Percentiles rank a stretch among this genome's conserved stretches.
phyloP scores from a whole-genome alignment of 2,329 filamentous ascomycete genomes.

The Fusarium lyarnte region DNA sequence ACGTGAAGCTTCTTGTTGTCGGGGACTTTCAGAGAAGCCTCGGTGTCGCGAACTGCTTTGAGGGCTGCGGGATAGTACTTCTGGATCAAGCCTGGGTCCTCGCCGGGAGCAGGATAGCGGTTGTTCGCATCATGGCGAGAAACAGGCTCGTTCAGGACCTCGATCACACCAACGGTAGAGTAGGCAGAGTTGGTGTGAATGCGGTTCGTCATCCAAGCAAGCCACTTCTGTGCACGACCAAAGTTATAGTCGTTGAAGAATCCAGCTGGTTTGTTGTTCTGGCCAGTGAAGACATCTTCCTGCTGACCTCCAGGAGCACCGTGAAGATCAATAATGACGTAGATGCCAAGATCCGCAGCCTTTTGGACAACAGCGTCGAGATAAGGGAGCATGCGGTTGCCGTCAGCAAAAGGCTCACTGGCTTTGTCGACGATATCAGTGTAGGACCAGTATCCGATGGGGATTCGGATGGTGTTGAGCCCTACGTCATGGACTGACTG shows the following conservation, averaged over 20 bases:
- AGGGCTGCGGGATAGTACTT: slow-evolving; percentile 27
- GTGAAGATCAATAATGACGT: slow-evolving; percentile 34
- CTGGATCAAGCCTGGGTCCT: slow-evolving; percentile 22
- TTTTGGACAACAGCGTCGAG: slow-evolving; percentile 27
- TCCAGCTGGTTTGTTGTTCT: slow-evolving; percentile 28
- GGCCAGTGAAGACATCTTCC: slow-evolving; percentile 28
- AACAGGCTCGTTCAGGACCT: slow-evolving; percentile 32
- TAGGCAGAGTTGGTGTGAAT: slow-evolving; percentile 25
- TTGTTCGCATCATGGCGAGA: slow-evolving; percentile 11
- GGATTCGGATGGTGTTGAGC: slow-evolving; percentile 31
- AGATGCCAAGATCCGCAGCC: slow-evolving; percentile 23
- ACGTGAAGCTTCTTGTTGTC: slow-evolving; percentile 26
- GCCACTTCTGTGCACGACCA: slow-evolving; percentile 30
- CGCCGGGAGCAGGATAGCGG: slow-evolving; percentile 24
- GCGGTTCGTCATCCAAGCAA: slow-evolving; percentile 30
- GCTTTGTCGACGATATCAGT: slow-evolving; percentile 18
- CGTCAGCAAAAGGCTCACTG: slow-evolving; percentile 29
- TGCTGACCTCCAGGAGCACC: slow-evolving; percentile 31
- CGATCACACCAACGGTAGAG: slow-evolving; percentile 8
- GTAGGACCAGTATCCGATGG: slow-evolving; percentile 36
- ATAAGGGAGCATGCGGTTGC: slow-evolving; percentile 24
- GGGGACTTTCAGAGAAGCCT: background rate
- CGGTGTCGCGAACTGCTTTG: slow-evolving; percentile 19
- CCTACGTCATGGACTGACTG: slow-evolving; percentile 33
- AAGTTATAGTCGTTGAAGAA: slow-evolving; percentile 33